Percentiles rank a stretch among this genome's conserved stretches.
These are phyloP conservation scores for Gyrodon lividus DNA, from an alignment of 768 basidiomycete genomes.

Conservation along the genomic window DNA sequence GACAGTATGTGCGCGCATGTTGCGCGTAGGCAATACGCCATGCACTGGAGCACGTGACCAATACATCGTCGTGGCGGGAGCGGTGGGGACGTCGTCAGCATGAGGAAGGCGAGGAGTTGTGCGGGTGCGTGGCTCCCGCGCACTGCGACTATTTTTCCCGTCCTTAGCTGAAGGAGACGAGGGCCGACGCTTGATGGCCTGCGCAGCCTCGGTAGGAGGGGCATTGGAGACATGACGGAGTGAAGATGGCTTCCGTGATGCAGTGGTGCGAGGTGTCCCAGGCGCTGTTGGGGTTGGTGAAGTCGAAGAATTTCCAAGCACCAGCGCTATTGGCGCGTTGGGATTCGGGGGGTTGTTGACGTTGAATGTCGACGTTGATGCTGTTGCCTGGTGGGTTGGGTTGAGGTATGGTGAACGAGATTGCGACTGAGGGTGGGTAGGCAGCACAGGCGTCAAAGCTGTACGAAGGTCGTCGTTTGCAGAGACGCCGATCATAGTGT, in stretches of 20 bases:
- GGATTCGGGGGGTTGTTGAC: conserved; percentile 18
- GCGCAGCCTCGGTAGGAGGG: conserved; percentile 23
- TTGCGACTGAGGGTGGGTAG: conserved; percentile 10
- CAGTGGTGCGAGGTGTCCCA: conserved; percentile 25
- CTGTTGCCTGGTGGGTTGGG: conserved; percentile 31
- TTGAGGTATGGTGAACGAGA: conserved; percentile 41
- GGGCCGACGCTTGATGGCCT: conserved; percentile 24
- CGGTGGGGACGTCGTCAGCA: conserved; percentile 54
- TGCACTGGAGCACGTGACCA: conserved; percentile 85
- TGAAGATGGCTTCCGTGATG: conserved; percentile 32
- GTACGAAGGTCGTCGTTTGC: conserved; percentile 12
- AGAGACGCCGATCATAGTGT: conserved; percentile 23
- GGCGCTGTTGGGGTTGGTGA: conserved; percentile 19
- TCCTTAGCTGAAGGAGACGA: conserved; percentile 33
- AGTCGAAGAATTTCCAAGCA: conserved; percentile 7
- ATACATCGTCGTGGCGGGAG: conserved; percentile 76
- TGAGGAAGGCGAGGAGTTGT: conserved; percentile 60
- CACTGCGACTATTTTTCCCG: conserved; percentile 5
- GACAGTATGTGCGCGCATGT: conserved; percentile 79
- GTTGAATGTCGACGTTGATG: conserved; percentile 36
- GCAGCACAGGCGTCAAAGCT: conserved; percentile 5
- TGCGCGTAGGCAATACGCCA: conserved; percentile 61
- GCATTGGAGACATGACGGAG: conserved; percentile 32
- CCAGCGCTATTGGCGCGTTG: background rate
- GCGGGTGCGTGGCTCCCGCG: conserved; percentile 38